Base-by-base conservation (phyloP, 805 yeast species). In the Metschnikowia noctiluminum region DNA sequence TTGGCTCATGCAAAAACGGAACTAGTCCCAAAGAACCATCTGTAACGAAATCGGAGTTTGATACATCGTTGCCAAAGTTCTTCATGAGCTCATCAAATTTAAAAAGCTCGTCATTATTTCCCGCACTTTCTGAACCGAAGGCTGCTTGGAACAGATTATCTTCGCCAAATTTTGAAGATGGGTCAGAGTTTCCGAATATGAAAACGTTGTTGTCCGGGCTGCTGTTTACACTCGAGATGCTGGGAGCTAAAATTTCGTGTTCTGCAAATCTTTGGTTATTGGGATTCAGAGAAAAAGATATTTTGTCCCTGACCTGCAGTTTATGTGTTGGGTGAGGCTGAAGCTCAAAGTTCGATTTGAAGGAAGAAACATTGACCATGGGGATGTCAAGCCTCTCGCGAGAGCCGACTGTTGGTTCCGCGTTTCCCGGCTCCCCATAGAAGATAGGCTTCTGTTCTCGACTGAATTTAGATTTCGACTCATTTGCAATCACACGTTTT, bases 11-110 rank as follows among this genome's bases (percentile, higher is more conserved):
- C 48, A 86, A 65, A 57, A 85, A 76, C 9, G 86, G 86, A 1
- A 87, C 89, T 46, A 87, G 67, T 1, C 92, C 92, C 37, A 86
- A 66, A 0, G 92, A 87, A 1, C 89, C 92, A 66, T 87, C 94
- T 2, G 89, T 89, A n/a, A 85, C 87, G 63, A 84, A 85, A 49
- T 84, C 89, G 48, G 64, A 56, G 52, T 60, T 60, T 65, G 66
- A 46, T 32, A 61, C 39, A 15, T 63, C 62, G 38, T 60, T 63
- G 47, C 62, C 58, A 21, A 68, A 50, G 51, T 65, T 63, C 35
- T 64, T 65, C 34, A 48, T 28, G 26, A 48, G 47, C 21, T 47
- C 43, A 21, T 48, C 44, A 31, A 44, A 42, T 42, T 28, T 42
- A 34, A 47, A 42, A 8, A 16, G 27, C 7, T 47, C 50, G 1